Percentiles rank a stretch among this genome's conserved stretches.
These are phyloP conservation scores for Colletotrichum sp. DNA, from an alignment of 2,329 filamentous ascomycete species.

Conservation along the genomic window DNA sequence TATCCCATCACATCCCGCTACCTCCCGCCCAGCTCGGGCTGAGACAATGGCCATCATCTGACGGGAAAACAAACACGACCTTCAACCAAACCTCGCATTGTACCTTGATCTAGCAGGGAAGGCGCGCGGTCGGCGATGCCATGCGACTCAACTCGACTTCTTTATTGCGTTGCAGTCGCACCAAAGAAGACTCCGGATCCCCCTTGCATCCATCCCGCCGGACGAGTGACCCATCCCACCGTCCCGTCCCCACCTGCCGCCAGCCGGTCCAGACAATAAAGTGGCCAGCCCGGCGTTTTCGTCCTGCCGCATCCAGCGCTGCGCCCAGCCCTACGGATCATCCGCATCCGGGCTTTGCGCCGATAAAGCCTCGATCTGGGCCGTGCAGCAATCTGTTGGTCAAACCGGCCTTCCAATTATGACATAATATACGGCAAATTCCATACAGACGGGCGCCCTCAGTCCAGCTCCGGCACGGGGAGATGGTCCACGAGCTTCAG, in stretches of 20 bases:
- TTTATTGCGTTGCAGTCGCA: background rate
- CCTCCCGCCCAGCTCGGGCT: background rate
- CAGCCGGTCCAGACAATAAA: background rate
- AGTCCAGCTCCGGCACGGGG: slow-evolving; percentile 71
- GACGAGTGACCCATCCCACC: background rate
- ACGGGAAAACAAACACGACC: background rate
- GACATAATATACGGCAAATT: background rate
- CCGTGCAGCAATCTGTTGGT: background rate
- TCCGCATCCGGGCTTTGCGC: slow-evolving; percentile 2
- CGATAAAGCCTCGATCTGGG: background rate
- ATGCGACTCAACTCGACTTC: background rate
- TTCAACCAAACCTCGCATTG: background rate
- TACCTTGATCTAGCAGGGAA: background rate
- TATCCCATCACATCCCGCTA: background rate
- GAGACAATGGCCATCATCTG: slow-evolving; percentile 18
- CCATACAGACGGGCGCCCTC: background rate
- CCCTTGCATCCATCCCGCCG: background rate
- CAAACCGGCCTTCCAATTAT: background rate
- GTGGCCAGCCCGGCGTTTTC: background rate
- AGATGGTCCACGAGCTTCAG: slow-evolving; percentile 79
- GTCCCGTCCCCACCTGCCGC: background rate
- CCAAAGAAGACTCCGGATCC: background rate
- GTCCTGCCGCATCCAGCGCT: background rate
- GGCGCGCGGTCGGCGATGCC: background rate
- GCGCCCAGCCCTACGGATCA: background rate